Conservation (phyloP, 257 asterid species). For the Salvia miltiorrhiza region DNA sequence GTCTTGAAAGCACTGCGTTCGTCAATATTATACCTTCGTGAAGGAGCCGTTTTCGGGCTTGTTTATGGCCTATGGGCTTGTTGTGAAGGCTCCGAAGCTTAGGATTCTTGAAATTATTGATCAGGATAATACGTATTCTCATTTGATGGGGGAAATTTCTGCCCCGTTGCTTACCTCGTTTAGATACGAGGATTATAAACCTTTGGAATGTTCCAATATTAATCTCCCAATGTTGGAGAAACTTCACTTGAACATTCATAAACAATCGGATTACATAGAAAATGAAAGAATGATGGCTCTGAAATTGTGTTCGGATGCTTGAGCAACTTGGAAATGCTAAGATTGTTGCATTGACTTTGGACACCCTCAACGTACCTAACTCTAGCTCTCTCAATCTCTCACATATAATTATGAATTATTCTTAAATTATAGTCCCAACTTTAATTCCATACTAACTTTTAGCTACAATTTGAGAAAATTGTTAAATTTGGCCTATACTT, state of each 20-base stretch:
- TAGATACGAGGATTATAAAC: not conserved
- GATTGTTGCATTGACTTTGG: constrained; percentile 4
- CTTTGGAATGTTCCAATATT: not conserved
- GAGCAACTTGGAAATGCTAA: constrained; percentile 26
- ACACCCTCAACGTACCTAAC: constrained; percentile 15
- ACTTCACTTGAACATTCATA: not conserved
- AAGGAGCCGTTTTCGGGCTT: constrained; percentile 28
- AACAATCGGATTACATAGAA: not conserved
- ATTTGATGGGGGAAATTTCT: not conserved
- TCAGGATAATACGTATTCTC: not conserved
- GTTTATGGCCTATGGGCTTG: too few species aligned
- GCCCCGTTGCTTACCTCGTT: constrained; percentile 11
- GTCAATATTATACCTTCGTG: not conserved
- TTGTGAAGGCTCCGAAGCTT: not conserved
- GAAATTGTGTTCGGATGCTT: constrained; percentile 5
- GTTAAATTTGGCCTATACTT: too few species aligned
- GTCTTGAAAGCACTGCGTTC: not conserved
- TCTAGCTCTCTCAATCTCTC: too few species aligned
- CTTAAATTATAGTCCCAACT: too few species aligned
- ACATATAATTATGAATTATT: too few species aligned
- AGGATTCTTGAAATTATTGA: constrained; percentile 17
- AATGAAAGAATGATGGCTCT: not conserved
- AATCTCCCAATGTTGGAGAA: constrained; percentile 15
- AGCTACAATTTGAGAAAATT: too few species aligned
- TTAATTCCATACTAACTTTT: too few species aligned